Conservation (phyloP, 768 basidiomycete genomes). For the Collybiopsis confluens region DNA sequence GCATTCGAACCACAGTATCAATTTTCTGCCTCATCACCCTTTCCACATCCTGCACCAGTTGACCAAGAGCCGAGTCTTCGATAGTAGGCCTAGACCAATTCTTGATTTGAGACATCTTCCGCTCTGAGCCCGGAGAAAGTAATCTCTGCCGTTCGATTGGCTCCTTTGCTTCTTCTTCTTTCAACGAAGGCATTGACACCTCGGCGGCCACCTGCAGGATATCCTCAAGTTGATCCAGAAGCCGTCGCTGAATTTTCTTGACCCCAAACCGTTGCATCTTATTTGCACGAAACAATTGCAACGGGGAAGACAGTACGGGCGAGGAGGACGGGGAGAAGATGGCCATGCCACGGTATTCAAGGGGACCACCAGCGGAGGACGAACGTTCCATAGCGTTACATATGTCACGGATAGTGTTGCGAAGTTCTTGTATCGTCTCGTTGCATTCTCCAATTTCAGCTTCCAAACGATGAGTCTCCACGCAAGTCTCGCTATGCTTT, state of each 20-base stretch:
- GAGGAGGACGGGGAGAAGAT: conserved; percentile 74
- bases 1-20: conserved; percentile 92
- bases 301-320: conserved; percentile 66
- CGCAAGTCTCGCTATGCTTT: conserved; percentile 99
- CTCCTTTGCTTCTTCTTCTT: conserved; percentile 87
- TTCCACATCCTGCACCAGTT: conserved; percentile 84
- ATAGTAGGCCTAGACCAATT: conserved; percentile 84
- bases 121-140: conserved; percentile 85
- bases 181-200: conserved; percentile 81
- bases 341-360: conserved; percentile 86
- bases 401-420: conserved; percentile 81
- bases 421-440: conserved; percentile 85
- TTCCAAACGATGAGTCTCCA: conserved; percentile 92
- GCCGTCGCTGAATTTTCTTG: conserved; percentile 74
- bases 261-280: conserved; percentile 79
- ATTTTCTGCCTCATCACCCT: conserved; percentile 90
- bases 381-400: conserved; percentile 65
- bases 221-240: conserved; percentile 85
- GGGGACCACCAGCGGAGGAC: conserved; percentile 52
- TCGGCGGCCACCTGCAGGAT: conserved; percentile 76
- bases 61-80: conserved; percentile 79
- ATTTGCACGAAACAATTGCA: conserved; percentile 71
- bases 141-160: conserved; percentile 91
- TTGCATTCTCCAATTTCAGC: conserved; percentile 93
- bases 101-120: conserved; percentile 77